Evolutionary conservation across 192 early-diverging fungal genomes (phyloP), one percentile per base, ranked within the genome.

Genomic region (Coemansia guatemalensis): DNA sequence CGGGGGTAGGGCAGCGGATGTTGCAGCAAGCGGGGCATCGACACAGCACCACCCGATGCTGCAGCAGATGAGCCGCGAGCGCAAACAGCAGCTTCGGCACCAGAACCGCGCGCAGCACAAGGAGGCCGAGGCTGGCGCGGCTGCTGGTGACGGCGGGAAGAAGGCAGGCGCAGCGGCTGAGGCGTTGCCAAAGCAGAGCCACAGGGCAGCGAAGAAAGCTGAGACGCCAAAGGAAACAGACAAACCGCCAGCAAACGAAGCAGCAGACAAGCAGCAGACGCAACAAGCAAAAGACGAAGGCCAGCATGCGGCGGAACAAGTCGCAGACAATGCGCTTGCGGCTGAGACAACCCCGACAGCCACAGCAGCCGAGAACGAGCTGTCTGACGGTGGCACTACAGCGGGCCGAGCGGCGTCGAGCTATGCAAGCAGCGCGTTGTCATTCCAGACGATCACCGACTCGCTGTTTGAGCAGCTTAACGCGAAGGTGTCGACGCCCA

Each of bases 391-490:
- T 11, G 48, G 30, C 4, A 32, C 30, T 3, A 8, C 30, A 8
- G 30, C 8, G 30, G 30, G 8, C 30, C 30, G 49, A 50, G 12
- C 49, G 23, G 23, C 49, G 49, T 27, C 22, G 30, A 57, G 53
- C 56, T 60, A 66, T 39, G 44, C 64, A 17, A 73, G 27, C 64
- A 72, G 75, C 44, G 75, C 75, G 1, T 61, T 59, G n/a, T 69
- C 75, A 44, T 78, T 78, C 75, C 70, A 79, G 64, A 65, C 58
- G 2, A 69, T 79, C 30, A 68, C 76, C 7, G 76, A 79, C 56
- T 79, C 76, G 24, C 67, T 79, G 29, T 73, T 73, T 67, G 76
- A 70, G 25, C 62, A 79, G 63, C 76, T 79, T 29, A 73, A 79
- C 33, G 76, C 76, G 56, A 73, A 73, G 63, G 76, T 79, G 0